Evolutionary conservation across 345 rosid genomes (phyloP), one percentile per base, ranked within the genome.

Genomic region (Salix arbutifolia): DNA sequence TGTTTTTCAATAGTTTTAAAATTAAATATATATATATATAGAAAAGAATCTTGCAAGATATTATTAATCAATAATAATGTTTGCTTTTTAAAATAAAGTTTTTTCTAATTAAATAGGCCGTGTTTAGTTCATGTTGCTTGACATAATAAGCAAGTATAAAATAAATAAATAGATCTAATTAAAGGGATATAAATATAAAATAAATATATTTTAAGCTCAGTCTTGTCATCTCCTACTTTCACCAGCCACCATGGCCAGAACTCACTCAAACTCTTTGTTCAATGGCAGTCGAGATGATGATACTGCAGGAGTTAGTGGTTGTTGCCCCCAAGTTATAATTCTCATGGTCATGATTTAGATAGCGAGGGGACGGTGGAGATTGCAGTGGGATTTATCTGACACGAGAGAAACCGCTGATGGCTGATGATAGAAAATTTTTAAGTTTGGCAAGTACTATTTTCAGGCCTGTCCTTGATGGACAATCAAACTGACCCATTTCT

Each of bases 381-480:
- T 25, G n/a, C 19, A 53, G 25, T 25, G 28, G 65, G 62, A 26
- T 65, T 37, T 53, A 31, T 46, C 67, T 25, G 72, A 46, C 16
- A 18, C 30, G 23, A 31, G 62, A 48, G 30, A 30, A 25, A 33
- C 67, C 31, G 64, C 23, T 71, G 19, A 35, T 64, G 60, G 21
- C 44, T 16, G 10, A 42, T 26, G 25, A 52, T 72, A 26, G 33
- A 21, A 37, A 26, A 14, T 28, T 75, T 40, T 74, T 37, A 62
- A 71, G 77, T 58, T 74, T 78, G 74, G 87, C 85, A 82, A 80
- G 82, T 77, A 69, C 84, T 68, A 71, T 73, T 86, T 44, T 76
- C 73, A 17, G 91, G 90, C 81, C 79, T 84, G 77, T 83, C 83
- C 86, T 87, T 76, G 44, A 76, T 71, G 84, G 89, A 84, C 87